Evolutionary conservation across 306 rosid genomes (phyloP).

Genomic region (Bauhinia variegata): DNA sequence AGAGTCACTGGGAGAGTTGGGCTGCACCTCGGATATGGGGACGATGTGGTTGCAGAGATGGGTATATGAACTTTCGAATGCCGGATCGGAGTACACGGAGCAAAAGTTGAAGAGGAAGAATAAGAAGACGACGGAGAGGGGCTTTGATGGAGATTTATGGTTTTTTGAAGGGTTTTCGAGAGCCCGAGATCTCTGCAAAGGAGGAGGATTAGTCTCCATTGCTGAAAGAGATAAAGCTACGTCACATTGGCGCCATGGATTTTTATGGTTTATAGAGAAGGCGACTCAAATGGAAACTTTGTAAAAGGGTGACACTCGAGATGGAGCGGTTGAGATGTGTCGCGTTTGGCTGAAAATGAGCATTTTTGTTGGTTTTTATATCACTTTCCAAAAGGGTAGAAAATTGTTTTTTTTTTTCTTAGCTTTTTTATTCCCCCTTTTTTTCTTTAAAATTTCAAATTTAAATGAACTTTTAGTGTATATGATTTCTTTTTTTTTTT

Average conservation of each 20-base stretch:
- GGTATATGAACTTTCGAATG: constrained; percentile 40
- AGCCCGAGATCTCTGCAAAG: constrained; percentile 35
- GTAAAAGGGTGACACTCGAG: no score
- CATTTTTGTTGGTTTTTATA: neutral
- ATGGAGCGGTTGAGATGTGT: neutral
- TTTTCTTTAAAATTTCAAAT: no score
- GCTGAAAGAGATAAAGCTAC: constrained; percentile 4
- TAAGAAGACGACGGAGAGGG: constrained; percentile 29
- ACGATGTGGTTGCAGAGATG: constrained; percentile 59
- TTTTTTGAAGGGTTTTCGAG: constrained; percentile 27
- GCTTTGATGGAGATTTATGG: constrained; percentile 9
- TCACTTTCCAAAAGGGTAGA: no score
- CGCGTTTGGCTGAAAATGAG: neutral
- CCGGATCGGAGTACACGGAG: neutral
- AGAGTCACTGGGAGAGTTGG: constrained; percentile 19
- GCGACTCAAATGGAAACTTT: neutral
- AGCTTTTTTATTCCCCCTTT: no score
- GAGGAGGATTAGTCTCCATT: constrained; percentile 44
- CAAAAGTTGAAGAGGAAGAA: constrained; percentile 31
- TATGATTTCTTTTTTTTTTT: no score
- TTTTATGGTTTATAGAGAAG: constrained; percentile 26
- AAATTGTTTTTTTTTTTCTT: no score
- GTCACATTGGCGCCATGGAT: constrained; percentile 6
- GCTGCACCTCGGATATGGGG: constrained; percentile 36
- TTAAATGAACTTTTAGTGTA: no score